These are phyloP conservation scores for Flaveria brownii DNA, from an alignment of 129 eudicot species.

Conservation along the genomic window DNA sequence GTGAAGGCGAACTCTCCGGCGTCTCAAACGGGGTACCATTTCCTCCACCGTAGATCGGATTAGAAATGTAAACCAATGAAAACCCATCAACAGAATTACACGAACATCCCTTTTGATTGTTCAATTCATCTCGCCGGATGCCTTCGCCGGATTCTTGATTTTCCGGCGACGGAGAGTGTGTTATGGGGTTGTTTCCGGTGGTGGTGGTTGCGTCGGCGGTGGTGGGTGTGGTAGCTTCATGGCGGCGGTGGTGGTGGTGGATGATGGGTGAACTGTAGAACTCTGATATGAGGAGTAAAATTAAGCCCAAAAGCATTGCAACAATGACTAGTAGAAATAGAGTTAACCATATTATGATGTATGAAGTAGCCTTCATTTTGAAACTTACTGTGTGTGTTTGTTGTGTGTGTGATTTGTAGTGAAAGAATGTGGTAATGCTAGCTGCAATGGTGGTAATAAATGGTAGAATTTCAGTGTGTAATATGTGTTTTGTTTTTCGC, in stretches of 20 bases:
- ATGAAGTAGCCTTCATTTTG: slow-evolving; percentile 54
- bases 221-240: background rate
- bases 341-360: slow-evolving; percentile 66
- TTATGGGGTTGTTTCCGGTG: slow-evolving; percentile 1
- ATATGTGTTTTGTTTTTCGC: slow-evolving; percentile 32
- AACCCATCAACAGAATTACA: slow-evolving; percentile 30
- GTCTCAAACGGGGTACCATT: slow-evolving; percentile 70
- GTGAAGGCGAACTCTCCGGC: slow-evolving; percentile 76
- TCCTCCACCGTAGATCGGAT: slow-evolving; percentile 62
- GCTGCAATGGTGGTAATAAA: slow-evolving; percentile 24
- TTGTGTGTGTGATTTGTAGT: slow-evolving; percentile 26
- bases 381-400: slow-evolving; percentile 13
- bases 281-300: slow-evolving; percentile 66
- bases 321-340: slow-evolving; percentile 52
- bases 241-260: slow-evolving; percentile 24
- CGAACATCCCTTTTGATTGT: slow-evolving; percentile 20
- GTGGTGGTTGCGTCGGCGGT: background rate
- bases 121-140: slow-evolving; percentile 14
- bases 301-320: slow-evolving; percentile 56
- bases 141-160: slow-evolving; percentile 31
- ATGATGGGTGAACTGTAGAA: slow-evolving; percentile 65
- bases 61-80: slow-evolving; percentile 63
- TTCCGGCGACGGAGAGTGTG: slow-evolving; percentile 26
- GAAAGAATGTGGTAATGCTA: slow-evolving; percentile 21
- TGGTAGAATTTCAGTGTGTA: slow-evolving; percentile 21